Base-by-base conservation (phyloP, 208 protist genomes). In the Porcisia deanei region DNA sequence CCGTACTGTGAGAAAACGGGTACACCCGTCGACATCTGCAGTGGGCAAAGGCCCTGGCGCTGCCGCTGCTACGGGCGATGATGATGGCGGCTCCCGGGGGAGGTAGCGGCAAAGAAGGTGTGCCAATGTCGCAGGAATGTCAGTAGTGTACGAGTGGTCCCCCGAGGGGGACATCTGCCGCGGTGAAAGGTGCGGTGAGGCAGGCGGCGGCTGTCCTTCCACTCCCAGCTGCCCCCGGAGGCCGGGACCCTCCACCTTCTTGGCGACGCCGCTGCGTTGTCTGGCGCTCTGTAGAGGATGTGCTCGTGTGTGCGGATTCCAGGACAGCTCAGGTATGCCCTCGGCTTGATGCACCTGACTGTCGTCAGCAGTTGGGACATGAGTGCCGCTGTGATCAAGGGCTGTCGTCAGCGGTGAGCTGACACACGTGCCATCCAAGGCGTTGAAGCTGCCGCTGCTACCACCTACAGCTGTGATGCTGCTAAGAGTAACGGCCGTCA, bases 71-170 rank as follows among this genome's bases (percentile, higher is more conserved):
- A 12, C 65, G 6, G 64, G 47, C 41, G 67, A 61, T 30, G 37
- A 12, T 18, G 37, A 12, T 18, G 60, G 71, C n/a, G 55, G 41
- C 34, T 5, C 25, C 54, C 20, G 41, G 6, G 68, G 20, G 25
- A 80, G 54, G 68, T 80, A 80, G 4, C 34, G 68, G 12, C 75
- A 45, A 30, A 80, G 60, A 37, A 80, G 59, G 1, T 61, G 2
- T 5, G 68, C 68, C 3, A 80, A 55, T 30, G 75, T 70, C 39
- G 54, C 39, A 3, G 59, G 47, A 53, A 80, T 59, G 25, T 71
- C 68, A 18, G 22, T 9, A 6, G 41, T 54, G 14, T 49, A 30
- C 63, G 41, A 10, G 30, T 14, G 25, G 47, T 43, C 63, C 41
- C 22, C 12, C 39, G 10, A 7, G 37, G 2, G 71, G 18, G 41